Base-by-base conservation (phyloP, 2,329 filamentous ascomycete species). In the Xylariaceae sp. region DNA sequence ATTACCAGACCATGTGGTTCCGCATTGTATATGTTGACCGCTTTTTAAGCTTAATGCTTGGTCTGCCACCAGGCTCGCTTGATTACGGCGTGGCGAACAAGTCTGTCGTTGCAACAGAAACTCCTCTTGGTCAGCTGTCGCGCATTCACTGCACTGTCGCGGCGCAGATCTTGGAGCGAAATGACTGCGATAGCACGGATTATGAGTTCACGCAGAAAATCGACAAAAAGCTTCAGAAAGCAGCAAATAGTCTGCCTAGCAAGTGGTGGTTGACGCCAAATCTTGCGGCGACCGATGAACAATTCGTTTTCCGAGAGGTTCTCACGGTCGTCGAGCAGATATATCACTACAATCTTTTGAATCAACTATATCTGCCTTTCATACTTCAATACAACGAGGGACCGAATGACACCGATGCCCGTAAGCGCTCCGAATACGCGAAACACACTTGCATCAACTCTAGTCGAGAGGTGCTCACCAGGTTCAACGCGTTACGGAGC, bases 361-460 rank as follows among this genome's bases (percentile, higher is more conserved):
- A 65, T 3, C 73, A 72, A 46, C 68, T 77, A 1, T 74, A 78
- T 59, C 62, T 78, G 3, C 75, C 75, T 0, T 74, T 73, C 55
- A 68, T 78, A 54, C 64, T 77, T 3, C 65, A 63, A 1, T 39
- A 30, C 11, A 40, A 30, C 12, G 12, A 8, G 19, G 9, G 34
- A 9, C 39, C 30, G 11, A n/a, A 12, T 37, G 42, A n/a, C 34
- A 43, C n/a, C 37, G 34, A 26, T 34, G 59, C 12, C n/a, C 41
- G 29, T 19, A 19, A 27, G 49, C 65, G 45, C 62, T 65, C 19
- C 71, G 34, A 27, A 7, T 46, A 72, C 56, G 68, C 66, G 29
- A 66, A 63, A 39, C 59, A 68, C 0, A 66, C 71, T 3, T 72
- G 71, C 51, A 65, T 69, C 8, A 71, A 68, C 34, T 69, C 71